phyloP scores from a whole-genome alignment of 1,284 basidiomycete species.

The Flammula alnicola region DNA sequence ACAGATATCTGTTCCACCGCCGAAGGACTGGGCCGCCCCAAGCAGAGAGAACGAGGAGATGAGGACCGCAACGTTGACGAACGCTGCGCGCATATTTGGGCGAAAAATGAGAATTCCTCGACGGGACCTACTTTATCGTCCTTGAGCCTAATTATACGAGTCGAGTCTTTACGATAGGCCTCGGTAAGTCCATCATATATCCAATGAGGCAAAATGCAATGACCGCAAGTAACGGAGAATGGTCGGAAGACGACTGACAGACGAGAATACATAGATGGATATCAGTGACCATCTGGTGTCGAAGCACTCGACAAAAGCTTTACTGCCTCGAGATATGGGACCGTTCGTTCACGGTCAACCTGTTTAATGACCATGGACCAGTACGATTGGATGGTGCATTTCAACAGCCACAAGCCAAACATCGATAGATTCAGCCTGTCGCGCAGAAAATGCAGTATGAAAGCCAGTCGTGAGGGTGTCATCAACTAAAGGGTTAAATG shows the following conservation, averaged over 20 bases:
- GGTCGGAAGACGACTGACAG: constrained; percentile 14
- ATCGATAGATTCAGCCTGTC: too few relatives aligned
- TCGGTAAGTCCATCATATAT: constrained; percentile 11
- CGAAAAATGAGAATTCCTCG: neutral
- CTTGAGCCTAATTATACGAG: constrained; percentile 3
- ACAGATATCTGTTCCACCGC: constrained; percentile 40
- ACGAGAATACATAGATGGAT: too few relatives aligned
- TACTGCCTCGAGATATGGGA: too few relatives aligned
- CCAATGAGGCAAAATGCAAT: constrained; percentile 9
- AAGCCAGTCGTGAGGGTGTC: too few relatives aligned
- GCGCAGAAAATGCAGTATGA: too few relatives aligned
- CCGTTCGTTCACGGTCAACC: too few relatives aligned
- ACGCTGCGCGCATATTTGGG: constrained; percentile 11
- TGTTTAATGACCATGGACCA: too few relatives aligned
- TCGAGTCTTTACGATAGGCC: constrained; percentile 1
- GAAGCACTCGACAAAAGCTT: too few relatives aligned
- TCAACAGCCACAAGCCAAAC: too few relatives aligned
- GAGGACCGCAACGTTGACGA: constrained; percentile 12
- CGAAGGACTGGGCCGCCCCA: constrained; percentile 13
- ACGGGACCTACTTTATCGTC: neutral
- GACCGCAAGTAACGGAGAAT: constrained; percentile 12
- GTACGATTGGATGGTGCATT: too few relatives aligned
- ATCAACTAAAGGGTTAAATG: too few relatives aligned
- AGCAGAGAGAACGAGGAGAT: constrained; percentile 13
- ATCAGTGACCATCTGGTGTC: too few relatives aligned